A percentile compares a stretch with the other conserved stretches of the same genome.
Conservation (phyloP, 345 rosid genomes). For the Acer negundo region DNA sequence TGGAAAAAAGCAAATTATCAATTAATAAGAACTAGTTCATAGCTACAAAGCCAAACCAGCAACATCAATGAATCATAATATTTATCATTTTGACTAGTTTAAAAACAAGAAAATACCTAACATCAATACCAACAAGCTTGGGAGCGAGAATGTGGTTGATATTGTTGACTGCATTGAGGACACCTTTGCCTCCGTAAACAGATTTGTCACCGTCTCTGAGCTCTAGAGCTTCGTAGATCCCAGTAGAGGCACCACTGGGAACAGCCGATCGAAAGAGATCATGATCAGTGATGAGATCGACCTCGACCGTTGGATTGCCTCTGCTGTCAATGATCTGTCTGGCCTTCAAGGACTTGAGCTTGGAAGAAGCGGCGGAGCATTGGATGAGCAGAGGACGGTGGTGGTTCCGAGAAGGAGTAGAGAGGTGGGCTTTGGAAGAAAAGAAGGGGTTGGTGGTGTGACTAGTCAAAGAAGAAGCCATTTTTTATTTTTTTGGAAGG, state of each 20-base stretch:
- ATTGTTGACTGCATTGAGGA: constrained; percentile 69
- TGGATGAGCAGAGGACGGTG: constrained; percentile 43
- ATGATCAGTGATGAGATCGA: constrained; percentile 75
- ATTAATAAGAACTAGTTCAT: too few species aligned
- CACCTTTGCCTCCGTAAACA: constrained; percentile 94
- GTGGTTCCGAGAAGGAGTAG: constrained; percentile 33
- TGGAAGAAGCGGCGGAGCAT: constrained; percentile 50
- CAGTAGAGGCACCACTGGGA: constrained; percentile 98
- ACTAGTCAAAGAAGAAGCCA: constrained; percentile 68
- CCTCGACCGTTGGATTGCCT: constrained; percentile 98
- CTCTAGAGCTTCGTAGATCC: constrained; percentile 95
- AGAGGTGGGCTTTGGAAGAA: constrained; percentile 31
- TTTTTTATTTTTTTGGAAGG: constrained; percentile 19
- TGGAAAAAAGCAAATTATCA: background rate
- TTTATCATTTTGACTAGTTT: too few species aligned
- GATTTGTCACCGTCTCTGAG: constrained; percentile 88
- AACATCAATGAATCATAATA: background rate
- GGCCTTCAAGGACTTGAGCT: constrained; percentile 78
- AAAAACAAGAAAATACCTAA: constrained; percentile 47
- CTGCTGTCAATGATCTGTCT: constrained; percentile 99
- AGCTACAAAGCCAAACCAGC: too few species aligned
- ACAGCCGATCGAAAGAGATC: constrained; percentile 87
- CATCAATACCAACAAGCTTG: constrained; percentile 87
- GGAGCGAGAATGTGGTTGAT: constrained; percentile 81
- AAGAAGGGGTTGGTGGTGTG: constrained; percentile 32